These are phyloP conservation scores for Penicillium sclerotigenum DNA, from an alignment of 2,329 filamentous ascomycete genomes.

Conservation along the genomic window DNA sequence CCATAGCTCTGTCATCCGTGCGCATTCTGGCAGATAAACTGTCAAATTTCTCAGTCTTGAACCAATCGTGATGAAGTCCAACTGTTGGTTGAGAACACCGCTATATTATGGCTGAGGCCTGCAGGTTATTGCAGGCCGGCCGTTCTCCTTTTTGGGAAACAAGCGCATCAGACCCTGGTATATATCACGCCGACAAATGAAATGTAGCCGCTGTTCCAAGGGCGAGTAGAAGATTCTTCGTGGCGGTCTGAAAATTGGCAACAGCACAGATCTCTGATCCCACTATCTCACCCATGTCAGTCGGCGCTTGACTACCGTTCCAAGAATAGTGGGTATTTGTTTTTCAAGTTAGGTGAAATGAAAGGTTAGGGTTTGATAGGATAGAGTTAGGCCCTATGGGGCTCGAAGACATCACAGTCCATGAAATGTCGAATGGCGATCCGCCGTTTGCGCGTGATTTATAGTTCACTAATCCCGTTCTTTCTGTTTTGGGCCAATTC, in stretches of 20 bases:
- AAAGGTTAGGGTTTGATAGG: neutral
- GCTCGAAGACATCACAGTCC: neutral
- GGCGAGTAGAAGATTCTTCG: neutral
- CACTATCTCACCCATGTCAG: neutral
- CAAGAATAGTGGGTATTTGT: neutral
- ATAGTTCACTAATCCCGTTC: neutral
- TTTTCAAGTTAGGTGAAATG: neutral
- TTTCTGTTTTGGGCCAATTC: neutral
- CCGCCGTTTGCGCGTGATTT: neutral
- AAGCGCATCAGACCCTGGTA: neutral
- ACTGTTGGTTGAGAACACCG: neutral
- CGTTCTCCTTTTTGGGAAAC: neutral
- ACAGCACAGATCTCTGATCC: neutral
- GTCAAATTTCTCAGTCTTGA: neutral
- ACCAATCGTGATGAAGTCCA: neutral
- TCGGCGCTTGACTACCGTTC: neutral
- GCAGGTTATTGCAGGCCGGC: neutral
- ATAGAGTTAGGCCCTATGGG: neutral
- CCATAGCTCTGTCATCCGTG: neutral
- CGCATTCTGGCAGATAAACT: neutral
- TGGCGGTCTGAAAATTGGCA: slow-evolving; percentile 1
- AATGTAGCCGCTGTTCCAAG: neutral
- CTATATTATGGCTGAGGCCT: neutral
- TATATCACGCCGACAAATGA: neutral
- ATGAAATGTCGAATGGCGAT: neutral